Base-by-base conservation (phyloP, 495 filamentous ascomycete genomes). In the Aspergillus hancockii region DNA sequence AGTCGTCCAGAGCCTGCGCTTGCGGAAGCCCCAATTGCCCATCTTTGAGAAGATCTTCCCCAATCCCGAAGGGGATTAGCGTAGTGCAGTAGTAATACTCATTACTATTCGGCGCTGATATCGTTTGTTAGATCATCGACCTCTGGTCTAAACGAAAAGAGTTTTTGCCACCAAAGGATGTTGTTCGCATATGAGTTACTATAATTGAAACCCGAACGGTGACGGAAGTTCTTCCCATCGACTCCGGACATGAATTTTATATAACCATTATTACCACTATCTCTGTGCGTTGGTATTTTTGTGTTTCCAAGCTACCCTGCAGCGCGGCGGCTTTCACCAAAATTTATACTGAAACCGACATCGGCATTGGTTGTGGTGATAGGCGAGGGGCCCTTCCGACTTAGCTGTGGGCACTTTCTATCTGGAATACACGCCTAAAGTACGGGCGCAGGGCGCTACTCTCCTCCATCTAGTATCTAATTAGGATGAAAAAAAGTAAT, bases 1-100 rank as follows among this genome's bases (percentile, higher is more conserved):
- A 41, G 58, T 53, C 58, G 59, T 51, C 63, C 58, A 50, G 52
- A 25, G 55, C n/a, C n/a, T n/a, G n/a, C 49, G 62, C 54, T 57
- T 60, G 58, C 58, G 54, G 54, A 57, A 45, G 56, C 25, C 53
- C 45, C 40, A 53, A 57, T 57, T 57, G 55, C 61, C 54, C 62
- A 55, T 58, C 63, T 28, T 45, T 49, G 45, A 54, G 31, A n/a
- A n/a, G 18, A 58, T 43, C 49, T 52, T 64, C 52, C 59, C 57
- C 57, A 55, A 54, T 52, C 31, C 31, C 31, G 14, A 18, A 51
- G 43, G 7, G 43, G 51, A 41, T 49, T 30, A 54, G 47, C 49
- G 58, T 59, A 56, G 47, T 58, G 55, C 55, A 53, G 53, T 55
- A 47, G 49, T 40, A 54, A 60, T 56, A 41, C n/a, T 36, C 47